These are phyloP conservation scores for Trichoderma endophyticum DNA, from an alignment of 2,329 filamentous ascomycete species.

Conservation along the genomic window DNA sequence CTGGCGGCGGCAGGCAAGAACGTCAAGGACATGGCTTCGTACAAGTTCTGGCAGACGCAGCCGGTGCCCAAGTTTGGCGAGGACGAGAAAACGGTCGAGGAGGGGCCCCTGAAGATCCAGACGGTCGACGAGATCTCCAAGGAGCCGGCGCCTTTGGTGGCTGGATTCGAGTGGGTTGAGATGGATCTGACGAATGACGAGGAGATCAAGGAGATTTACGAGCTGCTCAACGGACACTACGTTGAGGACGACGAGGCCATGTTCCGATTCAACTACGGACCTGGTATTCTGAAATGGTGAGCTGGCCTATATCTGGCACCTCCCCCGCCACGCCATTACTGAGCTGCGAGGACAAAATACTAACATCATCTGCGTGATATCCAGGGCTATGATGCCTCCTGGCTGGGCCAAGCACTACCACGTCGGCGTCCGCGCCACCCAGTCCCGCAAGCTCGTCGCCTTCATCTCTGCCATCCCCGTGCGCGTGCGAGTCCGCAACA, in stretches of 20 bases:
- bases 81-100: constrained; percentile 54
- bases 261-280: constrained; percentile 96
- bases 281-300: constrained; percentile 84
- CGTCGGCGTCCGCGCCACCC: constrained; percentile 80
- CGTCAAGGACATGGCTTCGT: constrained; percentile 91
- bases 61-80: constrained; percentile 83
- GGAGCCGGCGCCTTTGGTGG: constrained; percentile 69
- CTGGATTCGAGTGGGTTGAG: constrained; percentile 91
- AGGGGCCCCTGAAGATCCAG: constrained; percentile 81
- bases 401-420: constrained; percentile 96
- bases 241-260: constrained; percentile 96
- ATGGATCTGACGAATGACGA: constrained; percentile 77
- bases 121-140: constrained; percentile 75
- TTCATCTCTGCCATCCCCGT: constrained; percentile 95
- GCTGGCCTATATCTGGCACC: constrained; percentile 24
- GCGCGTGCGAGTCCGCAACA: constrained; percentile 73
- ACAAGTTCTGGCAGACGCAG: constrained; percentile 99
- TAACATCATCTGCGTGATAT: background rate
- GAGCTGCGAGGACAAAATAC: background rate
- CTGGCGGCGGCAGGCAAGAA: constrained; percentile 79
- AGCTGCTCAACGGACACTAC: constrained; percentile 88
- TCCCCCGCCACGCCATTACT: background rate
- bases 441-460: constrained; percentile 83
- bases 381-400: constrained; percentile 86
- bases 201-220: constrained; percentile 85